These are phyloP conservation scores for Kuraishia capsulata DNA, from an alignment of 805 yeast genomes.

Conservation along the genomic window DNA sequence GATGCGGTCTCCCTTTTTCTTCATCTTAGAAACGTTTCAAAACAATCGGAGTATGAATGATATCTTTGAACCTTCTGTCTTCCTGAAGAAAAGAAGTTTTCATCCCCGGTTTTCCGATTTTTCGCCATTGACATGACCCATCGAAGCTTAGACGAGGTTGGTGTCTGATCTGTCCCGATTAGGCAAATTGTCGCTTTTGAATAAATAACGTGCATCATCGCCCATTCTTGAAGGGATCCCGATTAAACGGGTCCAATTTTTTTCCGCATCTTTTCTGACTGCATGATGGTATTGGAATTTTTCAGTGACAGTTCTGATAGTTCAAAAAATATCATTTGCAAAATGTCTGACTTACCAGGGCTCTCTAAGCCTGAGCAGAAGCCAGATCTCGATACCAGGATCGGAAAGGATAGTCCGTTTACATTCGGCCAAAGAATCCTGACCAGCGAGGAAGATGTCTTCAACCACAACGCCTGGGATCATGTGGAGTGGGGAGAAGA, in stretches of 20 bases:
- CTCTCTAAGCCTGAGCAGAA: constrained; percentile 21
- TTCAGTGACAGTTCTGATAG: too few relatives aligned
- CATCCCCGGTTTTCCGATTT: too few relatives aligned
- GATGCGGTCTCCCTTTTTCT: constrained; percentile 7
- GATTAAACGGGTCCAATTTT: too few relatives aligned
- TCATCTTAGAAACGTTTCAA: too few relatives aligned
- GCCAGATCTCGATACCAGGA: constrained; percentile 44
- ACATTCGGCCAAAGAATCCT: constrained; percentile 83
- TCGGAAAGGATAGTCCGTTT: constrained; percentile 85
- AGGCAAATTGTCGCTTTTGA: background rate
- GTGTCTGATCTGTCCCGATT: background rate
- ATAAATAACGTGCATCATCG: background rate
- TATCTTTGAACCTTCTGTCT: background rate
- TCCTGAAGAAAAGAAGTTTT: too few relatives aligned
- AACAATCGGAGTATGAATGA: too few relatives aligned
- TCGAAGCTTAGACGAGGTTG: background rate
- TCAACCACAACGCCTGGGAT: constrained; percentile 94
- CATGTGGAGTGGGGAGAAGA: constrained; percentile 97
- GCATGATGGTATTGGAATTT: too few relatives aligned
- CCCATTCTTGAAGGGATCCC: background rate
- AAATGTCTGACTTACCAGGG: too few relatives aligned
- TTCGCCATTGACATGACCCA: too few relatives aligned
- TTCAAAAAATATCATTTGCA: too few relatives aligned
- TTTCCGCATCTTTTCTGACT: too few relatives aligned
- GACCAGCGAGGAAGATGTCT: constrained; percentile 68